Base-by-base conservation (phyloP, 1,284 basidiomycete genomes). In the Phellinidium pouzarii region DNA sequence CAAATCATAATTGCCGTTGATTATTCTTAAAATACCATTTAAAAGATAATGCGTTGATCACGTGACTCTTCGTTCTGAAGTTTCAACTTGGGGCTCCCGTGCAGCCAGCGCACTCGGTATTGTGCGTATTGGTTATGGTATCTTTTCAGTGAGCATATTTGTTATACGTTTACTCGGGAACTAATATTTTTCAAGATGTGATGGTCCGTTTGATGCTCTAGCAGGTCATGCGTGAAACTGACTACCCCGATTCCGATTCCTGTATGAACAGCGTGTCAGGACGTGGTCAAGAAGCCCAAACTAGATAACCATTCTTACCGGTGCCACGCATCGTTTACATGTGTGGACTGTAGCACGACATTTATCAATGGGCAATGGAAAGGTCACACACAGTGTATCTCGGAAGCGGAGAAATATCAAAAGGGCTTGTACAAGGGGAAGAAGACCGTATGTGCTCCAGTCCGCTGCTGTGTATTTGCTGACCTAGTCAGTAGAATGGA, bases 331-430 rank as follows among this genome's bases (percentile, higher is more conserved):
- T 77, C 83, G 3, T 91, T 92, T 63, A 91, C 89, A 59, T 94
- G 91, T 66, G 83, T 94, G 55, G 91, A 94, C 65, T 94, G 91
- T 68, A 86, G 82, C 20, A 85, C 76, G 48, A 88, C 87, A 0
- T 94, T 94, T 44, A 76, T 76, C 9, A 84, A 84, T 2, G 75
- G 76, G 6, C 81, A 92, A 55, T 94, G 84, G 76, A 91, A 90
- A 67, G 70, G 68, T 1, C 92, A 95, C 65, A 94, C 88, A 11
- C 75, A 79, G 22, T 95, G 92, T 66, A 84, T 95, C 46, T 82
- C 78, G 50, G 92, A 95, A 69, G 92, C 89, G 3, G 88, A 95
- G 66, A 94, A 94, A 67, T 94, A 95, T 64, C 83, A 95, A 71
- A 91, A 91, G 64, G 72, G 75, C 52, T 66, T 94, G 48, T 94